A percentile compares a stretch with the other conserved stretches of the same genome.
phyloP scores from a whole-genome alignment of 139 green algal genomes.

The Auxenochlorella protothecoides region DNA sequence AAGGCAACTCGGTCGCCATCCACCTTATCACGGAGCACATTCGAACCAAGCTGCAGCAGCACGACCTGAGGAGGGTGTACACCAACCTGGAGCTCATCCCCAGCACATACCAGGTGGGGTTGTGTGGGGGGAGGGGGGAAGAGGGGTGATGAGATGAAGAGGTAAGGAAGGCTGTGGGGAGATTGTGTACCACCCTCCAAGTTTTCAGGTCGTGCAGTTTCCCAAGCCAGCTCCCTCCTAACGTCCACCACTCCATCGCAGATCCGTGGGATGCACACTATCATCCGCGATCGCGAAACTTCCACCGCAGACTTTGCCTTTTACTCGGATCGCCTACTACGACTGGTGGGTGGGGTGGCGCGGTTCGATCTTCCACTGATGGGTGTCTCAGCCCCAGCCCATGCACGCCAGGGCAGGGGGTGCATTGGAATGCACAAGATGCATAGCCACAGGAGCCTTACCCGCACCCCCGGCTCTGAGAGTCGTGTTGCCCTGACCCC shows the following conservation, averaged over 20 bases:
- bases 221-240: too few species aligned
- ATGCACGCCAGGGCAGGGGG: too few species aligned
- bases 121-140: neutral
- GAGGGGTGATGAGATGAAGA: neutral
- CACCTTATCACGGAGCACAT: constrained; percentile 98
- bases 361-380: too few species aligned
- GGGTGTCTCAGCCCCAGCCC: too few species aligned
- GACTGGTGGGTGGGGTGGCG: constrained; percentile 36
- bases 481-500: too few species aligned
- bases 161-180: neutral
- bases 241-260: constrained; percentile 10
- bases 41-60: constrained; percentile 81
- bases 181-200: neutral
- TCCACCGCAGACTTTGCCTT: constrained; percentile 91
- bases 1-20: constrained; percentile 87
- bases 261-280: constrained; percentile 95
- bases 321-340: constrained; percentile 78
- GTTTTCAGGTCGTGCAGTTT: neutral
- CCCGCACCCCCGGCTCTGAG: too few species aligned
- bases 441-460: too few species aligned
- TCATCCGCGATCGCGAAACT: constrained; percentile 77
- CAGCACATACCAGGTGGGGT: constrained; percentile 67
- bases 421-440: too few species aligned
- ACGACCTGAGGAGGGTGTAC: constrained; percentile 83
- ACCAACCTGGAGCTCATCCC: constrained; percentile 82